phyloP scores from a whole-genome alignment of 1,284 basidiomycete species.

The Austroboletus novae-zelandiae region DNA sequence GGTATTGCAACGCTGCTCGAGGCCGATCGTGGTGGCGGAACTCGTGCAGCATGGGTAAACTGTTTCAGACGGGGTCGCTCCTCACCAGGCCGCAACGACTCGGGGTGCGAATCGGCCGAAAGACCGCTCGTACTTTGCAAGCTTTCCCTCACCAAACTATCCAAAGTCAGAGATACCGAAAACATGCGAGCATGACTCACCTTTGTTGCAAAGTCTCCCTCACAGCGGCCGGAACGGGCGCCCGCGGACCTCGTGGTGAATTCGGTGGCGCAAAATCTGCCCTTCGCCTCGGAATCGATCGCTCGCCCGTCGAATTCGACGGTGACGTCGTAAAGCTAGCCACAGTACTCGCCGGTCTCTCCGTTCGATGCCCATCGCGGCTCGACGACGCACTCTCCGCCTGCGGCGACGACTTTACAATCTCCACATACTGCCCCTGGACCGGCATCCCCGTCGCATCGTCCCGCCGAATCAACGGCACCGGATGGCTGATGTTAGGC shows the following conservation, averaged over 20 bases:
- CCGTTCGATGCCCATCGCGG: slow-evolving; percentile 39
- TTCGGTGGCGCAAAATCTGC: slow-evolving; percentile 61
- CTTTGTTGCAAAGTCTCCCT: slow-evolving; percentile 24
- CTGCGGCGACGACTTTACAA: slow-evolving; percentile 24
- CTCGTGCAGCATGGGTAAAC: slow-evolving; percentile 67
- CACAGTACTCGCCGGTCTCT: slow-evolving; percentile 44
- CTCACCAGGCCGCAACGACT: slow-evolving; percentile 28
- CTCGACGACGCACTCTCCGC: slow-evolving; percentile 35
- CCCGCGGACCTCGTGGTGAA: slow-evolving; percentile 32
- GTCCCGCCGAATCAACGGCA: slow-evolving; percentile 35
- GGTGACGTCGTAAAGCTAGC: slow-evolving; percentile 50
- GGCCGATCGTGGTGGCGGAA: slow-evolving; percentile 53
- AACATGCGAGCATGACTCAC: slow-evolving; percentile 12
- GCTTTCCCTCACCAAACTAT: slow-evolving; percentile 32
- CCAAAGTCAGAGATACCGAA: too few relatives aligned
- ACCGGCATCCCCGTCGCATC: slow-evolving; percentile 19
- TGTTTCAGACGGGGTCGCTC: slow-evolving; percentile 65
- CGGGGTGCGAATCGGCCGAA: slow-evolving; percentile 35
- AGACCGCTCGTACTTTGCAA: slow-evolving; percentile 34
- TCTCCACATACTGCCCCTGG: slow-evolving; percentile 32
- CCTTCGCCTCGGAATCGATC: slow-evolving; percentile 63
- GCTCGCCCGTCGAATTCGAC: slow-evolving; percentile 58
- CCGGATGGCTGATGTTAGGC: slow-evolving; percentile 53
- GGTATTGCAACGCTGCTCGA: slow-evolving; percentile 30
- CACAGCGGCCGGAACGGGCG: slow-evolving; percentile 21